Percentiles rank a stretch among this genome's conserved stretches.
These are phyloP conservation scores for Cudoniella acicularis DNA, from an alignment of 495 filamentous ascomycete genomes.

Conservation along the genomic window DNA sequence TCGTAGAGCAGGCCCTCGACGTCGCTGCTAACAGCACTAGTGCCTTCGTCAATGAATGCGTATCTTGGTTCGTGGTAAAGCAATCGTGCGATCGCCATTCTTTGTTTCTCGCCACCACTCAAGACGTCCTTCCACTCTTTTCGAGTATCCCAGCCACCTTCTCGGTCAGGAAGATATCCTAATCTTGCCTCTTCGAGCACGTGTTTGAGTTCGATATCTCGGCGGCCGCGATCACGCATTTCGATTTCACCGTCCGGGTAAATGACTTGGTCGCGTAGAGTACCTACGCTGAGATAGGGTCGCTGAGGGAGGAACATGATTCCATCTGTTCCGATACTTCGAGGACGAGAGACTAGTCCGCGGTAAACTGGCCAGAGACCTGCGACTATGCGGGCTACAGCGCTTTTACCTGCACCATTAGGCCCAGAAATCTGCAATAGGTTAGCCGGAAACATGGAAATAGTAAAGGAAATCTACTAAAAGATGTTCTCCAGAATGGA, in stretches of 20 bases:
- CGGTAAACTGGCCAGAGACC: conserved; percentile 97
- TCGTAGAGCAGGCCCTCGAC: conserved; percentile 95
- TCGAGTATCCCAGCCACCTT: conserved; percentile 93
- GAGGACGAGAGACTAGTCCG: conserved; percentile 78
- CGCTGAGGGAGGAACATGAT: conserved; percentile 98
- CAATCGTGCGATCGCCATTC: conserved; percentile 83
- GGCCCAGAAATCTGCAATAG: conserved; percentile 70
- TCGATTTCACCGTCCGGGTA: conserved; percentile 94
- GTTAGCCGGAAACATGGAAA: conserved; percentile 3
- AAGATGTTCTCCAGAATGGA: conserved; percentile 86
- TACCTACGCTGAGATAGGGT: conserved; percentile 92
- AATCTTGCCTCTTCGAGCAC: conserved; percentile 80
- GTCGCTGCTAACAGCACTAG: conserved; percentile 86
- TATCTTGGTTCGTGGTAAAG: conserved; percentile 94
- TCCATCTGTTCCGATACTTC: conserved; percentile 75
- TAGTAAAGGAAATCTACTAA: conserved; percentile 40
- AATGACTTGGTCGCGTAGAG: conserved; percentile 93
- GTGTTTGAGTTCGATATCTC: conserved; percentile 67
- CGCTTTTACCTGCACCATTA: conserved; percentile 92
- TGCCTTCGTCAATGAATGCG: conserved; percentile 93
- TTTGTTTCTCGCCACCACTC: conserved; percentile 96
- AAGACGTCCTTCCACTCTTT: conserved; percentile 99
- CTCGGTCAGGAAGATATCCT: conserved; percentile 83
- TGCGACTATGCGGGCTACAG: conserved; percentile 83
- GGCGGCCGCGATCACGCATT: conserved; percentile 77